A percentile compares a stretch with the other conserved stretches of the same genome.
Evolutionary conservation across 78 protist genomes (phyloP).

Genomic region (Acrasis kona): DNA sequence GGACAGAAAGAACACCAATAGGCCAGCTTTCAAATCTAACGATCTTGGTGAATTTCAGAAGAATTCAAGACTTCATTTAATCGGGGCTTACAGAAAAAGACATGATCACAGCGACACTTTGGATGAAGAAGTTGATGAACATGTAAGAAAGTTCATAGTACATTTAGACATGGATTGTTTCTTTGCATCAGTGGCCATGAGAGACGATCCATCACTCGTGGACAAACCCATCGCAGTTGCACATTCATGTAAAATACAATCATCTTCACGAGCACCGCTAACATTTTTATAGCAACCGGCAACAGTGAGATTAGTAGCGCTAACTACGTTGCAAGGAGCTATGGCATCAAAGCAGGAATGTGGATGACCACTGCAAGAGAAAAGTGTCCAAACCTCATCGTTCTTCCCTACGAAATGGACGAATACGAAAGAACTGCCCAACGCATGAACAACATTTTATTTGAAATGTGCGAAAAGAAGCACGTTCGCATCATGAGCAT

Average conservation of each 20-base stretch:
- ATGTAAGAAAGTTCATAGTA: neutral
- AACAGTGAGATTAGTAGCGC: neutral
- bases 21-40: too few relatives aligned
- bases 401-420: slow-evolving; percentile 21
- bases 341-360: slow-evolving; percentile 18
- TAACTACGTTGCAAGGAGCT: slow-evolving; percentile 12
- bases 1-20: too few relatives aligned
- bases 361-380: neutral
- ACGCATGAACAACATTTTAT: neutral
- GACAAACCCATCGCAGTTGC: slow-evolving; percentile 8
- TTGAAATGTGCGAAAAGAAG: neutral
- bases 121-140: too few relatives aligned
- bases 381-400: neutral
- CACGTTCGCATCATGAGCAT: slow-evolving; percentile 1
- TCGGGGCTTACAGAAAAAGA: too few relatives aligned
- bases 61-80: too few relatives aligned
- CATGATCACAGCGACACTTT: too few relatives aligned
- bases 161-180: slow-evolving; percentile 27
- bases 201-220: neutral
- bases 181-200: slow-evolving; percentile 7
- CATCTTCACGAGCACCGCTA: too few relatives aligned
- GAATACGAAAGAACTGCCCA: neutral
- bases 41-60: too few relatives aligned
- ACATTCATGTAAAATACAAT: neutral
- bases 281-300: too few relatives aligned